Conservation (phyloP, 176 grass and related monocot genomes). For the Metroxylon sagu region DNA sequence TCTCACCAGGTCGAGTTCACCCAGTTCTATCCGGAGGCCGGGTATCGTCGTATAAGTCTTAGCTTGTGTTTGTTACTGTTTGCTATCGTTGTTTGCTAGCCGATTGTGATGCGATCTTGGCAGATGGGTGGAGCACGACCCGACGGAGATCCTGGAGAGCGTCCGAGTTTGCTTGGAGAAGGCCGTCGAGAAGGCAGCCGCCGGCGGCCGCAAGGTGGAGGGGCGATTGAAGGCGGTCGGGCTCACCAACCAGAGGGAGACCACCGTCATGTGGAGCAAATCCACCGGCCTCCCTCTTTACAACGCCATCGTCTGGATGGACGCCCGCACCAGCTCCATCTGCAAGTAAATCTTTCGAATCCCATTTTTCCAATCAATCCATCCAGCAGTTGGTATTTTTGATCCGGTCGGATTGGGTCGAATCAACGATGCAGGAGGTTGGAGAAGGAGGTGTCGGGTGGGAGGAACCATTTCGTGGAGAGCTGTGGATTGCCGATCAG, state of each 20-base stretch:
- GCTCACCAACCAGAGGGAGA: conserved; percentile 94
- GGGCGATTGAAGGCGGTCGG: conserved; percentile 65
- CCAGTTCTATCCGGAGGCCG: conserved; percentile 83
- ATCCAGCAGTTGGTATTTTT: no score
- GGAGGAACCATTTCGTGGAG: conserved; percentile 66
- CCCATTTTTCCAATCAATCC: no score
- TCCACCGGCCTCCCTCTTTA: conserved; percentile 76
- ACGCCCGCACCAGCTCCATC: conserved; percentile 76
- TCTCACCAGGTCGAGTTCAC: conserved; percentile 97
- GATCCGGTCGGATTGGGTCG: background rate
- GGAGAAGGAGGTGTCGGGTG: conserved; percentile 61
- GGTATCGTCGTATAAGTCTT: conserved; percentile 18
- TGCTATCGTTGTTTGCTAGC: background rate
- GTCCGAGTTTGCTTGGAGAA: conserved; percentile 56
- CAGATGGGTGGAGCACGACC: conserved; percentile 98
- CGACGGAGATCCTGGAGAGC: conserved; percentile 75
- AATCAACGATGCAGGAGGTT: conserved; percentile 43
- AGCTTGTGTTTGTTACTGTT: no score
- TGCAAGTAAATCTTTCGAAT: conserved; percentile 40
- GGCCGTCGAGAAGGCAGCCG: conserved; percentile 47
- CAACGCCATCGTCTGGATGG: conserved; percentile 99
- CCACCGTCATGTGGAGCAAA: conserved; percentile 86
- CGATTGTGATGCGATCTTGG: background rate
- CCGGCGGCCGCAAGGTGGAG: conserved; percentile 36
- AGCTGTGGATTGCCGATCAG: conserved; percentile 75